phyloP scores from a whole-genome alignment of 176 grass and related monocot species.

The Chloris gayana region DNA sequence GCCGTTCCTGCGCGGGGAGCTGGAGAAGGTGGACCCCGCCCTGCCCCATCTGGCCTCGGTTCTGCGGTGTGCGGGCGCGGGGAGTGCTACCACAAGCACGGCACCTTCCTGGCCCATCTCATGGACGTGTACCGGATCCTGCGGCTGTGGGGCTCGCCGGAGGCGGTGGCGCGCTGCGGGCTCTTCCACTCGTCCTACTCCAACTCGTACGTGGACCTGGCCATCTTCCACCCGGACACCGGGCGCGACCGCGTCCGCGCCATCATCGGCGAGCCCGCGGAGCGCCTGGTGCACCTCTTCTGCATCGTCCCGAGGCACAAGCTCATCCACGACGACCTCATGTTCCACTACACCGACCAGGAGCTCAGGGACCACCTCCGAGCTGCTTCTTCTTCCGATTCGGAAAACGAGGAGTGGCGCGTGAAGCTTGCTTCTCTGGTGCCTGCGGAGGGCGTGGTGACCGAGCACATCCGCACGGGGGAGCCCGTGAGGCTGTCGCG shows the following conservation, averaged over 20 bases:
- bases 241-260: slow-evolving; percentile 40
- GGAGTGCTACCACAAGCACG: slow-evolving; percentile 98
- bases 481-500: slow-evolving; percentile 64
- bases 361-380: slow-evolving; percentile 60
- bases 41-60: slow-evolving; percentile 55
- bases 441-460: slow-evolving; percentile 54
- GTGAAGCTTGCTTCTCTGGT: slow-evolving; percentile 48
- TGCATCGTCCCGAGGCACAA: slow-evolving; percentile 74
- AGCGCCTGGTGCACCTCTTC: slow-evolving; percentile 92
- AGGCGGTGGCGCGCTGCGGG: slow-evolving; percentile 62
- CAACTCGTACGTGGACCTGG: slow-evolving; percentile 94
- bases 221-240: slow-evolving; percentile 76
- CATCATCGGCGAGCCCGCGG: slow-evolving; percentile 53
- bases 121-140: slow-evolving; percentile 71
- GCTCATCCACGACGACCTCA: slow-evolving; percentile 65
- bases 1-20: slow-evolving; percentile 71
- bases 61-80: slow-evolving; percentile 61
- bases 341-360: slow-evolving; percentile 47
- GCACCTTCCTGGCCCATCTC: slow-evolving; percentile 89
- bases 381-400: too few species aligned
- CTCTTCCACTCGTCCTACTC: slow-evolving; percentile 94
- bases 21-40: slow-evolving; percentile 46
- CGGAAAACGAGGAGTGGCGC: too few species aligned
- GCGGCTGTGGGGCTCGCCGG: slow-evolving; percentile 64
- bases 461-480: slow-evolving; percentile 68